Percentiles rank a stretch among this genome's conserved stretches.
Conservation (phyloP, 305 asterid genomes). For the Rubia tinctorum region DNA sequence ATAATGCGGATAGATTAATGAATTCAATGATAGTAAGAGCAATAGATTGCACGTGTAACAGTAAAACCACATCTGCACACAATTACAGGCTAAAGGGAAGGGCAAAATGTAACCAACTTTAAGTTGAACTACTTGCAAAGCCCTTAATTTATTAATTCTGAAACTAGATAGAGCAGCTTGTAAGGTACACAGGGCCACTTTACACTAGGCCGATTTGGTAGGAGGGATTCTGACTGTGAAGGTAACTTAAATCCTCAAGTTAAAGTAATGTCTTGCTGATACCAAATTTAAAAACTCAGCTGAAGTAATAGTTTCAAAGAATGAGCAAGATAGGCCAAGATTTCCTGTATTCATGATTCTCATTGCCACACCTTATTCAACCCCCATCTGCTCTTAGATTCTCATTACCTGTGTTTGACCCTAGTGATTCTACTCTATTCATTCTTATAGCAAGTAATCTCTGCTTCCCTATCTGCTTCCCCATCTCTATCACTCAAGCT, state of each 20-base stretch:
- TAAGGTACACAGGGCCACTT: neutral
- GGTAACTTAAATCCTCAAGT: neutral
- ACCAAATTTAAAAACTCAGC: neutral
- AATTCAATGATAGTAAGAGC: neutral
- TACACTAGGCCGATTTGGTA: too few species aligned
- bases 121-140: neutral
- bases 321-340: neutral
- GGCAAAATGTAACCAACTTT: neutral
- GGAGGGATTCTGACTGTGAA: neutral
- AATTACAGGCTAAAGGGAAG: neutral
- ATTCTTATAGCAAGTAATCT: slow-evolving; percentile 1
- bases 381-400: neutral
- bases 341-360: neutral
- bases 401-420: neutral
- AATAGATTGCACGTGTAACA: neutral
- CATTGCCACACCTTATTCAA: neutral
- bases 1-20: neutral
- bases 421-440: neutral
- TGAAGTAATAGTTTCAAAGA: neutral
- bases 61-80: neutral
- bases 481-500: neutral
- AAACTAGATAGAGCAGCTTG: neutral
- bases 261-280: neutral
- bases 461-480: neutral
- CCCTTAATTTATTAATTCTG: neutral